Conservation (phyloP, 2,329 filamentous ascomycete genomes). For the Trichoderma koningii region DNA sequence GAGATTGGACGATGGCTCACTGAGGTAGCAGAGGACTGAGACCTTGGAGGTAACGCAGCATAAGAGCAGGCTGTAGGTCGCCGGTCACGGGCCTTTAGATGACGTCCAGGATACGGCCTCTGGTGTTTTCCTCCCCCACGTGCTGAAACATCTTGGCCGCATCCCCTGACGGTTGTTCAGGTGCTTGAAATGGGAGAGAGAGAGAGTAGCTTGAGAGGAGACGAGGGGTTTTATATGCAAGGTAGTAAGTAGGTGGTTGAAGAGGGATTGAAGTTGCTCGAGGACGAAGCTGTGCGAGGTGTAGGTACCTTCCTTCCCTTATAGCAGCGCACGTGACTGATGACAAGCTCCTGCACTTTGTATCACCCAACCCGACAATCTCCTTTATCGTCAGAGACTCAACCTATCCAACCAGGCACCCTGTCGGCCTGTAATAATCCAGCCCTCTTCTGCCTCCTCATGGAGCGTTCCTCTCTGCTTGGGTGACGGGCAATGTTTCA, state of each 20-base stretch:
- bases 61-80: conserved; percentile 7
- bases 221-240: not conserved
- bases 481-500: conserved; percentile 7
- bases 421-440: no score
- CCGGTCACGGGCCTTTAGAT: not conserved
- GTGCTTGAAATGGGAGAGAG: no score
- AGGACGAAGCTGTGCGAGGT: not conserved
- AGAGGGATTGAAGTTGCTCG: not conserved
- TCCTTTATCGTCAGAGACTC: not conserved
- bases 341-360: not conserved
- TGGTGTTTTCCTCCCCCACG: not conserved
- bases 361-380: not conserved
- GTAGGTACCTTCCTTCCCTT: not conserved
- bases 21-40: conserved; percentile 11
- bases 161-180: no score
- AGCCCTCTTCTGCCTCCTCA: not conserved
- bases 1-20: conserved; percentile 8
- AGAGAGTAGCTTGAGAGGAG: not conserved
- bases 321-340: conserved; percentile 5
- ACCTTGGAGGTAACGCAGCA: conserved; percentile 9
- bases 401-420: no score
- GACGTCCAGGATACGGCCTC: not conserved
- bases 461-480: not conserved
- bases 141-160: no score
- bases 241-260: not conserved